These are phyloP conservation scores for Lodderomyces parapsilosis DNA, from an alignment of 1,139 yeast genomes.

Conservation along the genomic window DNA sequence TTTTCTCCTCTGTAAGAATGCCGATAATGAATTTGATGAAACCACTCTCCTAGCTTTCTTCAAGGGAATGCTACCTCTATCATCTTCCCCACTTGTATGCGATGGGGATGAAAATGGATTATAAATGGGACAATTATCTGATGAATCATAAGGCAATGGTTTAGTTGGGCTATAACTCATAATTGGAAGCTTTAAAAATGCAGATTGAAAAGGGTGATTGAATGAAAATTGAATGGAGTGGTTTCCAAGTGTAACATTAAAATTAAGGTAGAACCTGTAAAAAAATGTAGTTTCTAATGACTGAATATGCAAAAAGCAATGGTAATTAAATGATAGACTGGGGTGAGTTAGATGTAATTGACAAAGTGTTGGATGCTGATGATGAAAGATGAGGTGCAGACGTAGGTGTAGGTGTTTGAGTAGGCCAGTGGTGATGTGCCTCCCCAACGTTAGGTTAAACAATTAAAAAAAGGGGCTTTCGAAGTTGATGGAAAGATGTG, in stretches of 20 bases:
- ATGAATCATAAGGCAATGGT: constrained; percentile 25
- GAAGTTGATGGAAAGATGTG: background rate
- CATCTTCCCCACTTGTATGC: background rate
- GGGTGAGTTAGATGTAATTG: constrained; percentile 22
- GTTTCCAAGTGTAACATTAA: background rate
- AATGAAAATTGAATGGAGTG: background rate
- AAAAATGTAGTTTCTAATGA: constrained; percentile 2
- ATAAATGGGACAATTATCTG: constrained; percentile 24
- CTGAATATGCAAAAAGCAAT: constrained; percentile 6
- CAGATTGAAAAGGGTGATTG: background rate
- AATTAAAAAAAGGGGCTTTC: too few species aligned
- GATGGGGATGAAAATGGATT: constrained; percentile 17
- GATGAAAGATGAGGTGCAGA: background rate
- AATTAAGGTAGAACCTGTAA: background rate
- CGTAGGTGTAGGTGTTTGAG: background rate
- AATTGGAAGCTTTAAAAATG: background rate
- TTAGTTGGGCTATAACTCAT: constrained; percentile 20
- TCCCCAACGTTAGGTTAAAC: too few species aligned
- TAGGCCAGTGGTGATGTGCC: too few species aligned
- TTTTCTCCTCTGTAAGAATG: constrained; percentile 9
- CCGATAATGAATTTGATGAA: constrained; percentile 14
- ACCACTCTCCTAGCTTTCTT: constrained; percentile 18
- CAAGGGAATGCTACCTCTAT: constrained; percentile 5
- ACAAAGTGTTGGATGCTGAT: background rate
- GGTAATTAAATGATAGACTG: constrained; percentile 24